Evolutionary conservation across 805 yeast genomes (phyloP).

Genomic region (Wickerhamiella kazuoi): DNA sequence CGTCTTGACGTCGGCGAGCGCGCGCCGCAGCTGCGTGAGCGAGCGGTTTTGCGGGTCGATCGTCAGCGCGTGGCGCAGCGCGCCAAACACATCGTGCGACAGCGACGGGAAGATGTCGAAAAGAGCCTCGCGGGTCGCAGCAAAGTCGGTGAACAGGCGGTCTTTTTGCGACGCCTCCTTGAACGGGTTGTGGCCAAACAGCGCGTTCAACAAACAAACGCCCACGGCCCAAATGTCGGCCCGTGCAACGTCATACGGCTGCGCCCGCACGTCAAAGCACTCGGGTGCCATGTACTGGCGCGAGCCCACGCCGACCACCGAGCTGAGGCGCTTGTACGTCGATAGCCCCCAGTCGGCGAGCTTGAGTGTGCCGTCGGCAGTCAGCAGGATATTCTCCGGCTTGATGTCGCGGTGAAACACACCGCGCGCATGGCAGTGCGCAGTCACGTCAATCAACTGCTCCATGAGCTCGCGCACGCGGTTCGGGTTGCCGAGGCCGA

Average conservation of each 20-base stretch:
- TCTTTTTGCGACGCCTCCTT: slow-evolving; percentile 64
- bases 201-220: slow-evolving; percentile 59
- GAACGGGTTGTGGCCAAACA: slow-evolving; percentile 82
- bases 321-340: slow-evolving; percentile 37
- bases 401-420: slow-evolving; percentile 87
- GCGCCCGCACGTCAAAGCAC: slow-evolving; percentile 38
- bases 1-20: slow-evolving; percentile 39
- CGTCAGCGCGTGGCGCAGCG: slow-evolving; percentile 56
- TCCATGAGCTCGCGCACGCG: slow-evolving; percentile 43
- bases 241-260: slow-evolving; percentile 54
- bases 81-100: slow-evolving; percentile 76
- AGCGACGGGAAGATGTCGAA: slow-evolving; percentile 83
- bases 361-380: slow-evolving; percentile 37
- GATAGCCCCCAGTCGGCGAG: slow-evolving; percentile 87
- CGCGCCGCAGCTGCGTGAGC: slow-evolving; percentile 39
- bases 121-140: slow-evolving; percentile 70
- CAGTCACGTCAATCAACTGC: slow-evolving; percentile 69
- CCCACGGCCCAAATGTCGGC: slow-evolving; percentile 87
- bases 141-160: slow-evolving; percentile 69
- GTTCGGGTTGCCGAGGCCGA: slow-evolving; percentile 25
- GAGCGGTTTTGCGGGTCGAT: slow-evolving; percentile 79
- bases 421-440: slow-evolving; percentile 65
- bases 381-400: slow-evolving; percentile 79
- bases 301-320: slow-evolving; percentile 73
- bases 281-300: slow-evolving; percentile 95